A percentile compares a stretch with the other conserved stretches of the same genome.
phyloP scores from a whole-genome alignment of 495 filamentous ascomycete species.

The Pyronema domesticum region DNA sequence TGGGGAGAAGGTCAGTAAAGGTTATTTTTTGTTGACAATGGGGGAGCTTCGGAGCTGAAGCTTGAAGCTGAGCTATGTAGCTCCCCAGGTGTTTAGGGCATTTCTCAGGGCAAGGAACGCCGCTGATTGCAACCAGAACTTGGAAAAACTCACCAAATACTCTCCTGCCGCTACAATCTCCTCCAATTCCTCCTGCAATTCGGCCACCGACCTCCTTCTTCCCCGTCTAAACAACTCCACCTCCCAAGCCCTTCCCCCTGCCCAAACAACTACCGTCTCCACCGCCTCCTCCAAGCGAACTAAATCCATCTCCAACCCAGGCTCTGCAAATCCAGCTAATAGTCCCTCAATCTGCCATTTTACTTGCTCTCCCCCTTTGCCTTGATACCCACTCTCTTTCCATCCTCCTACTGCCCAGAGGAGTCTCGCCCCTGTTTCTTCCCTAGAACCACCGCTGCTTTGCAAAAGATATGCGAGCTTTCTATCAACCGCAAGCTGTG shows the following conservation, averaged over 20 bases:
- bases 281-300: not conserved
- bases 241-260: constrained; percentile 5
- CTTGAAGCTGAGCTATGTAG: no score
- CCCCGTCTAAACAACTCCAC: constrained; percentile 4
- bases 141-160: not conserved
- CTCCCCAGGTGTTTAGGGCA: no score
- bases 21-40: no score
- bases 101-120: no score
- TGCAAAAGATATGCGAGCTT: not conserved
- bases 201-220: not conserved
- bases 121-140: no score
- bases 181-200: constrained; percentile 3
- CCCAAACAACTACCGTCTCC: constrained; percentile 6
- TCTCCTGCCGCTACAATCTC: constrained; percentile 1
- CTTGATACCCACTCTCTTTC: not conserved
- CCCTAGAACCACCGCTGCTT: not conserved
- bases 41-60: not conserved
- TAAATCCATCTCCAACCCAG: not conserved
- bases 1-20: not conserved
- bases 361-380: not conserved
- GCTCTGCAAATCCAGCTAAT: not conserved
- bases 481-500: not conserved
- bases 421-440: not conserved
- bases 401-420: not conserved
- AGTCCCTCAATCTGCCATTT: not conserved